Percentiles rank a stretch among this genome's conserved stretches.
Conservation (phyloP, 176 grass and related monocot species). For the Zoysia japonica region DNA sequence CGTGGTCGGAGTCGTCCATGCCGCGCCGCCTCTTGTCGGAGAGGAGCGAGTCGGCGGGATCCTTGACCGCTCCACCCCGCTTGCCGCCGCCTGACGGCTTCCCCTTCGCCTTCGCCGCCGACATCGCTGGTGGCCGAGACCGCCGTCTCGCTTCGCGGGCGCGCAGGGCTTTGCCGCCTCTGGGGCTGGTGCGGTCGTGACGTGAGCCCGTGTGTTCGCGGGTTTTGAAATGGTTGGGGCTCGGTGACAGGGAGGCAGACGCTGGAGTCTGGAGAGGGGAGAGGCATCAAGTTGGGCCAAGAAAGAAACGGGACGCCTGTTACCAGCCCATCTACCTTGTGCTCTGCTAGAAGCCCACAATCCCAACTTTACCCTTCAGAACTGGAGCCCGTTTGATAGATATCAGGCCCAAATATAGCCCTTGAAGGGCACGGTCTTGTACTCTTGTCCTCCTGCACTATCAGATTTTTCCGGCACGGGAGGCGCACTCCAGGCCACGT, state of each 20-base stretch:
- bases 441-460: not conserved
- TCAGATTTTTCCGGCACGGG: not conserved
- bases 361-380: not conserved
- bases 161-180: not conserved
- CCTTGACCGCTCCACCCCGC: slow-evolving; percentile 35
- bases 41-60: slow-evolving; percentile 38
- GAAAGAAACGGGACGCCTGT: not conserved
- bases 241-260: no score
- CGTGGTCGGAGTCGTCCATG: slow-evolving; percentile 41
- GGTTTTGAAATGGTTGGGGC: slow-evolving; percentile 25
- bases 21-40: slow-evolving; percentile 44
- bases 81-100: slow-evolving; percentile 39
- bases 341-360: not conserved
- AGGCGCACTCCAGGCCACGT: slow-evolving; percentile 27
- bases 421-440: no score
- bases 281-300: not conserved
- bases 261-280: not conserved
- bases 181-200: not conserved
- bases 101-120: slow-evolving; percentile 40
- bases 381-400: not conserved
- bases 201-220: slow-evolving; percentile 17
- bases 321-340: not conserved
- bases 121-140: slow-evolving; percentile 34
- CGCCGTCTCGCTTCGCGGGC: not conserved
- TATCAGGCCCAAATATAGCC: no score